Conservation (phyloP, 1,284 basidiomycete genomes). For the Malassezia arunalokei region DNA sequence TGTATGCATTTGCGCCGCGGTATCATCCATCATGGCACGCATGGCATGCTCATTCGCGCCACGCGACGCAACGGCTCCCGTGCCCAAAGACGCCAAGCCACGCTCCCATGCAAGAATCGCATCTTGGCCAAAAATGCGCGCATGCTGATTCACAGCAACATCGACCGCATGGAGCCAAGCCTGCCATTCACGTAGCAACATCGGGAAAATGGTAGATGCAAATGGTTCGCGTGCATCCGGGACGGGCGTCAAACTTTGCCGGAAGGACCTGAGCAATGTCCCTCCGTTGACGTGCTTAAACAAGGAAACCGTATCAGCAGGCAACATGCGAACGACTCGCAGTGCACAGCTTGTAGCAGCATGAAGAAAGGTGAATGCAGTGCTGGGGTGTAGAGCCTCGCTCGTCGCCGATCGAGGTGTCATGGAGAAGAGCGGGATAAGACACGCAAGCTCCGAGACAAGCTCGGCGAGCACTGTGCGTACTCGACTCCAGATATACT, state of each 20-base stretch:
- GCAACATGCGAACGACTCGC: constrained; percentile 25
- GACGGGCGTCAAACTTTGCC: constrained; percentile 3
- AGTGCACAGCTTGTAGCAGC: constrained; percentile 29
- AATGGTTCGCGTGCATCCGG: constrained; percentile 30
- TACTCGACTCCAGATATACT: constrained; percentile 34
- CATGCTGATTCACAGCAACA: constrained; percentile 31
- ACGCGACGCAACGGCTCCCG: background rate
- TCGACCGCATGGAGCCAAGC: constrained; percentile 23
- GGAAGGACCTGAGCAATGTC: background rate
- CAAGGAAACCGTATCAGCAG: constrained; percentile 12
- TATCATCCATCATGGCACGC: constrained; percentile 8
- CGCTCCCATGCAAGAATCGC: constrained; percentile 30
- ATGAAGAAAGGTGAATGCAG: constrained; percentile 30
- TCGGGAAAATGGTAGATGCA: constrained; percentile 29
- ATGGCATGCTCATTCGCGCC: constrained; percentile 1
- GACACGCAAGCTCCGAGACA: constrained; percentile 22
- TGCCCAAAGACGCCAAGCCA: constrained; percentile 17
- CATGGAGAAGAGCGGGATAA: constrained; percentile 28
- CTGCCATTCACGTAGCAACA: constrained; percentile 34
- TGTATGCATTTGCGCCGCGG: constrained; percentile 3
- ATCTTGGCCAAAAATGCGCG: constrained; percentile 39
- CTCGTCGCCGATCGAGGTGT: background rate
- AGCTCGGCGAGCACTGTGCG: constrained; percentile 29
- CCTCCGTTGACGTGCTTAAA: background rate
- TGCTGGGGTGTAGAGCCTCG: constrained; percentile 24